Evolutionary conservation across 2,329 filamentous ascomycete genomes (phyloP).

Genomic region (Chaetothyriales sp.): DNA sequence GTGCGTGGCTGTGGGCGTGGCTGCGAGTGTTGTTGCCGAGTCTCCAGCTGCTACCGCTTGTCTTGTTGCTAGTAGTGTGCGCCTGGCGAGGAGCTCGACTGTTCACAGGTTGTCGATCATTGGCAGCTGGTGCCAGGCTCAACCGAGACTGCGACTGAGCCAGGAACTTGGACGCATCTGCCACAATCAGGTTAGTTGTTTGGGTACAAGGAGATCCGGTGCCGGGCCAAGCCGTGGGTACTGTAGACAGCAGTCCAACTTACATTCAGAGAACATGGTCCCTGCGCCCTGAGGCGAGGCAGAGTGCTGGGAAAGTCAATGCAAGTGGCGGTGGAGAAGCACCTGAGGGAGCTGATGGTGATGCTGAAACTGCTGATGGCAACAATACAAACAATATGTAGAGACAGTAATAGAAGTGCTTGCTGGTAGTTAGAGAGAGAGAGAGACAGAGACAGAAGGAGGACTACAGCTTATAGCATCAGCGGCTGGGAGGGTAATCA

Average conservation of each 20-base stretch:
- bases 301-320: background rate
- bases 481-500: background rate
- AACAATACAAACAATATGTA: background rate
- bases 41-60: constrained; percentile 6
- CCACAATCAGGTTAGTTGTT: constrained; percentile 23
- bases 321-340: constrained; percentile 5
- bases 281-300: constrained; percentile 7
- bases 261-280: constrained; percentile 81
- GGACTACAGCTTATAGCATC: background rate
- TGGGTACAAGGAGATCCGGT: constrained; percentile 23
- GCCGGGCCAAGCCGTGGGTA: background rate
- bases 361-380: background rate
- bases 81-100: constrained; percentile 33
- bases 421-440: background rate
- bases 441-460: background rate
- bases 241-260: constrained; percentile 24
- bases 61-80: background rate
- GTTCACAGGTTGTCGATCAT: constrained; percentile 31
- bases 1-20: constrained; percentile 11
- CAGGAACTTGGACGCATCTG: constrained; percentile 92
- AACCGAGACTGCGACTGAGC: constrained; percentile 90
- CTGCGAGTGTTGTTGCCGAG: background rate
- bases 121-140: constrained; percentile 53
- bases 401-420: background rate
- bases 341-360: background rate